A percentile compares a stretch with the other conserved stretches of the same genome.
Evolutionary conservation across 306 rosid genomes (phyloP).

Genomic region (Malus orientalis): DNA sequence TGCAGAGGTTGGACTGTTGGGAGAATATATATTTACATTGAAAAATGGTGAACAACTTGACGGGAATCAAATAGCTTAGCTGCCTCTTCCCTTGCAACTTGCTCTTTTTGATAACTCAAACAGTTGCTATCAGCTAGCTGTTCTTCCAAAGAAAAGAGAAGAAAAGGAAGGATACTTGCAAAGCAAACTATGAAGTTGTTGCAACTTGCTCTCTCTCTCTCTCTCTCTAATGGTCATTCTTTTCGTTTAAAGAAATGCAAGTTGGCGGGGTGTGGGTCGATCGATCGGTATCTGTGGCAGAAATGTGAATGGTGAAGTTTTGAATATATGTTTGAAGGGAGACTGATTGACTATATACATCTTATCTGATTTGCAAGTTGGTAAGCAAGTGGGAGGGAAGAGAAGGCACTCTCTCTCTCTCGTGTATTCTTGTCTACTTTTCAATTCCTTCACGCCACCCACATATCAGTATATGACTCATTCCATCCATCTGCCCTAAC

Average conservation of each 20-base stretch:
- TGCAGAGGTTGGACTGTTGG: not conserved
- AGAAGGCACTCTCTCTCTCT: too few relatives aligned
- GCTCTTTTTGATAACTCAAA: not conserved
- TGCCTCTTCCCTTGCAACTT: slow-evolving; percentile 13
- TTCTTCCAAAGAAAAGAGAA: too few relatives aligned
- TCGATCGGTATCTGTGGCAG: not conserved
- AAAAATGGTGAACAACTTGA: slow-evolving; percentile 16
- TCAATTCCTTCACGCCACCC: slow-evolving; percentile 30
- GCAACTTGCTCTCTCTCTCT: slow-evolving; percentile 2
- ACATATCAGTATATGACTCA: not conserved
- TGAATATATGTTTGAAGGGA: slow-evolving; percentile 11
- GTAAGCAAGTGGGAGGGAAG: slow-evolving; percentile 35
- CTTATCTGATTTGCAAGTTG: slow-evolving; percentile 41
- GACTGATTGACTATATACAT: slow-evolving; percentile 16
- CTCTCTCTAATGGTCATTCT: not conserved
- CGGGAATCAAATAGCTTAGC: slow-evolving; percentile 4
- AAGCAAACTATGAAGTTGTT: too few relatives aligned
- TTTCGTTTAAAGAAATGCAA: slow-evolving; percentile 17
- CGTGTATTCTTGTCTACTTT: slow-evolving; percentile 21
- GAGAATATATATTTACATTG: not conserved
- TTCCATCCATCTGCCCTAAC: not conserved
- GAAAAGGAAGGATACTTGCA: too few relatives aligned
- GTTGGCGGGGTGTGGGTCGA: slow-evolving; percentile 6
- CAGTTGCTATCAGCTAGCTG: not conserved
- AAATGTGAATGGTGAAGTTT: not conserved